phyloP scores from a whole-genome alignment of 169 alveolate species.

The Plasmodium blacklocki region DNA sequence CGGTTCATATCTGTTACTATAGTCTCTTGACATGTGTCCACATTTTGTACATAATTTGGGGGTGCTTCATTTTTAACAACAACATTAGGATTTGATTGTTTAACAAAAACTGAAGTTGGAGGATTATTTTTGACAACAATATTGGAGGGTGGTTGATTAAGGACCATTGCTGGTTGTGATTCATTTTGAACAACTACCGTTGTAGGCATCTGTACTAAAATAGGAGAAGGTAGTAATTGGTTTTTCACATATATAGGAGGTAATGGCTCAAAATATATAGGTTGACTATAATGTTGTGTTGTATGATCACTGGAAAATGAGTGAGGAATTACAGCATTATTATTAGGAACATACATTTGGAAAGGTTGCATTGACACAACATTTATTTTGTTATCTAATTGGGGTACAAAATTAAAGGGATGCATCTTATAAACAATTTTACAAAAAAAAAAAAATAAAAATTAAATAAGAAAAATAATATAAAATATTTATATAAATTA shows the following conservation, averaged over 20 bases:
- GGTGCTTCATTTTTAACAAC: slow-evolving; percentile 84
- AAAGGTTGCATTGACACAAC: slow-evolving; percentile 56
- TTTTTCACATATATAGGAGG: slow-evolving; percentile 76
- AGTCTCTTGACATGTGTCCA: slow-evolving; percentile 70
- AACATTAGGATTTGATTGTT: slow-evolving; percentile 86
- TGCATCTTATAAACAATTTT: slow-evolving; percentile 24
- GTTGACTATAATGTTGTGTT: slow-evolving; percentile 62
- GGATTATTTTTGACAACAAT: slow-evolving; percentile 87
- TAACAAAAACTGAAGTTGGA: slow-evolving; percentile 86
- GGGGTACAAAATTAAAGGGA: slow-evolving; percentile 56
- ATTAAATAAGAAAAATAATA: slow-evolving; percentile 3
- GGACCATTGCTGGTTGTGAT: slow-evolving; percentile 87
- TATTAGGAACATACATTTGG: slow-evolving; percentile 72
- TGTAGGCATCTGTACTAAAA: slow-evolving; percentile 84
- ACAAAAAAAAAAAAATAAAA: slow-evolving; percentile 6
- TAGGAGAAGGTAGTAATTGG: slow-evolving; percentile 76
- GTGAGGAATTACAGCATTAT: slow-evolving; percentile 58
- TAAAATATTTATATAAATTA: background rate
- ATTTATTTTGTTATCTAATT: slow-evolving; percentile 57
- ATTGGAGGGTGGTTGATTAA: slow-evolving; percentile 89
- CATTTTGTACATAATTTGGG: slow-evolving; percentile 66
- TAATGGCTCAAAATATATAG: slow-evolving; percentile 73
- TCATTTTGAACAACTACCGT: slow-evolving; percentile 88
- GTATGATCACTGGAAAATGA: slow-evolving; percentile 14
- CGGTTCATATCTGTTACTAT: slow-evolving; percentile 50